A percentile compares a stretch with the other conserved stretches of the same genome.
These are phyloP conservation scores for Aureobasidium sp. DNA, from an alignment of 2,329 filamentous ascomycete genomes.

Conservation along the genomic window DNA sequence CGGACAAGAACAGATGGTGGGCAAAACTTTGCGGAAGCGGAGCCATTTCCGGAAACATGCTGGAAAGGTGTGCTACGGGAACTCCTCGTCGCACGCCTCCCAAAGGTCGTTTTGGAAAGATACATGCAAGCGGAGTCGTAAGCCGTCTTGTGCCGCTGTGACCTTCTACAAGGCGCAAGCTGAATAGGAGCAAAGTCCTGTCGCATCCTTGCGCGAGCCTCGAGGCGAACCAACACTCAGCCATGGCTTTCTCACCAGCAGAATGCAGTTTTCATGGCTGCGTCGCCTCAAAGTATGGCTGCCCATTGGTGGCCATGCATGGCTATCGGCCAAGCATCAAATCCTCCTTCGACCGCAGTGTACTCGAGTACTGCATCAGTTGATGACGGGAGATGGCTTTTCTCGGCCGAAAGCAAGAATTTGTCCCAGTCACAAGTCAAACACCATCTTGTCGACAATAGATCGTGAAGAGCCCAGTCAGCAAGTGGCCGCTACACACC, in stretches of 20 bases:
- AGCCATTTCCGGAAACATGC: background rate
- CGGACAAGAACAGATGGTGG: background rate
- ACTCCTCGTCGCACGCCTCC: background rate
- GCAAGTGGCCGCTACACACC: background rate
- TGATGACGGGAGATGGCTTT: background rate
- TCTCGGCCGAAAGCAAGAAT: background rate
- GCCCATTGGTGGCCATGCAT: background rate
- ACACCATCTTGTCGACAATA: background rate
- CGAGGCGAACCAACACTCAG: background rate
- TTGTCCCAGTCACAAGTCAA: background rate
- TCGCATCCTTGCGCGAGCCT: background rate
- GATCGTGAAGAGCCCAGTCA: background rate
- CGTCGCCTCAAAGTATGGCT: background rate
- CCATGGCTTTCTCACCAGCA: background rate
- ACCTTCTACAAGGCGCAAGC: background rate
- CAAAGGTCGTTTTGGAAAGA: background rate
- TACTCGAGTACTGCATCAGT: background rate
- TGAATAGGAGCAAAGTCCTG: background rate
- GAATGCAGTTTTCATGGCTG: background rate
- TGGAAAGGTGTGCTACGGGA: background rate
- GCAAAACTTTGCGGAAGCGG: background rate
- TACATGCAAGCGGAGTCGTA: background rate
- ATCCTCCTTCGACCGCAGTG: background rate
- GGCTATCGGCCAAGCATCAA: background rate
- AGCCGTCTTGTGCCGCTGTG: background rate